phyloP scores from a whole-genome alignment of 805 yeast genomes.

The Spencermartinsiella europaea region DNA sequence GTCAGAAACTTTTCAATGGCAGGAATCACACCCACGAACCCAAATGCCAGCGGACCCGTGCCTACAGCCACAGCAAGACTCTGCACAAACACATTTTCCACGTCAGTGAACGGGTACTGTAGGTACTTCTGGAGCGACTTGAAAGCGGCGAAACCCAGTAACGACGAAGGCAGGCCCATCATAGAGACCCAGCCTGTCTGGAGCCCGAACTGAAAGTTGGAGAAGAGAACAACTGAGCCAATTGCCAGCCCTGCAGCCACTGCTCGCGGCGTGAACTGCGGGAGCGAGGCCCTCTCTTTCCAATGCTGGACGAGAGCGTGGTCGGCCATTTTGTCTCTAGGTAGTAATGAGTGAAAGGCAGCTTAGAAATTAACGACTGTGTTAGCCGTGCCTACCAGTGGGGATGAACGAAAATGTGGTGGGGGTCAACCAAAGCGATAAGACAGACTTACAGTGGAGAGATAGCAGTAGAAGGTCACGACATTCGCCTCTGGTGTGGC shows the following conservation, averaged over 20 bases:
- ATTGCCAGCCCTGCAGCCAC: slow-evolving; percentile 70
- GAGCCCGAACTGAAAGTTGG: slow-evolving; percentile 92
- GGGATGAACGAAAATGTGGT: too few species aligned
- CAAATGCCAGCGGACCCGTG: slow-evolving; percentile 94
- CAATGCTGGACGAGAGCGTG: slow-evolving; percentile 3
- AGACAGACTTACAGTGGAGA: too few species aligned
- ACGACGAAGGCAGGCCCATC: slow-evolving; percentile 96
- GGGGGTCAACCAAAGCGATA: too few species aligned
- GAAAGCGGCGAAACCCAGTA: slow-evolving; percentile 80
- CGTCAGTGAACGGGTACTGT: slow-evolving; percentile 60
- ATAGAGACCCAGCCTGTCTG: slow-evolving; percentile 99
- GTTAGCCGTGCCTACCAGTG: too few species aligned
- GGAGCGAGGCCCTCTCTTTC: slow-evolving; percentile 11
- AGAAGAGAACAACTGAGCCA: slow-evolving; percentile 81
- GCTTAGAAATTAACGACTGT: too few species aligned
- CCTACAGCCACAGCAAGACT: slow-evolving; percentile 96
- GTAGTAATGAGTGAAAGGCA: too few species aligned
- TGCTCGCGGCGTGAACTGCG: slow-evolving; percentile 58
- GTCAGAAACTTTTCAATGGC: slow-evolving; percentile 88
- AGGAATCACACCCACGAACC: slow-evolving; percentile 91
- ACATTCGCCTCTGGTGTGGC: too few species aligned
- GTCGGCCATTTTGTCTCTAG: neutral
- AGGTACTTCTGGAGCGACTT: slow-evolving; percentile 42
- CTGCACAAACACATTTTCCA: slow-evolving; percentile 90
- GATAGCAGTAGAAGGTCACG: too few species aligned